These are phyloP conservation scores for Moricandia arvensis DNA, from an alignment of 345 rosid genomes.

Conservation along the genomic window DNA sequence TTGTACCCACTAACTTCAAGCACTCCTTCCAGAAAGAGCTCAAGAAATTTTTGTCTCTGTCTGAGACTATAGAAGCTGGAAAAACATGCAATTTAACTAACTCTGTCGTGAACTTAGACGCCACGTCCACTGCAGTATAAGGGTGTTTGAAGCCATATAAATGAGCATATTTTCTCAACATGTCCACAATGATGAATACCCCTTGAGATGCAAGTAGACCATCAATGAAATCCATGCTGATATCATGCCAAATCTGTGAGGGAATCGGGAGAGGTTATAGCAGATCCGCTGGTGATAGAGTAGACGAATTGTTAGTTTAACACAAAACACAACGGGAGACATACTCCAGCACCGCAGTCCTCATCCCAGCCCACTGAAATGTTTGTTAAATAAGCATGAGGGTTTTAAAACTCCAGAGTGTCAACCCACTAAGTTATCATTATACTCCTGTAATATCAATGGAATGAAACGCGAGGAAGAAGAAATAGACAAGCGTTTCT, in stretches of 20 bases:
- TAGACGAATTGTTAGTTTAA: background rate
- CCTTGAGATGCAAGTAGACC: too few species aligned
- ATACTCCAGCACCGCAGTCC: background rate
- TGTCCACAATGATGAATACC: too few species aligned
- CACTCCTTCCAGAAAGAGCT: too few species aligned
- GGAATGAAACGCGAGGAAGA: background rate
- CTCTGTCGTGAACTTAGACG: too few species aligned
- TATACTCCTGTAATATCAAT: background rate
- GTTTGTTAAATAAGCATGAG: background rate
- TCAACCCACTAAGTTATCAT: background rate
- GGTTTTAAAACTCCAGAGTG: background rate
- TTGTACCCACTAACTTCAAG: too few species aligned
- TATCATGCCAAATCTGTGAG: background rate
- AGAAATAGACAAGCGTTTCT: background rate
- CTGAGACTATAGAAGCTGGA: too few species aligned
- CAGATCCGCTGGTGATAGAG: background rate
- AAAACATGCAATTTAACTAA: too few species aligned
- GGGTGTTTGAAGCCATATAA: too few species aligned
- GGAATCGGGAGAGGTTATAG: background rate
- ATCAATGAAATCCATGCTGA: background rate
- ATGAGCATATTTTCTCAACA: too few species aligned
- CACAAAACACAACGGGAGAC: background rate
- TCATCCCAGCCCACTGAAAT: background rate
- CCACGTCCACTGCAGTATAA: too few species aligned
- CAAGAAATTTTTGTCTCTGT: too few species aligned